Conservation (phyloP, 2,329 filamentous ascomycete genomes). For the Knufia petricola region DNA sequence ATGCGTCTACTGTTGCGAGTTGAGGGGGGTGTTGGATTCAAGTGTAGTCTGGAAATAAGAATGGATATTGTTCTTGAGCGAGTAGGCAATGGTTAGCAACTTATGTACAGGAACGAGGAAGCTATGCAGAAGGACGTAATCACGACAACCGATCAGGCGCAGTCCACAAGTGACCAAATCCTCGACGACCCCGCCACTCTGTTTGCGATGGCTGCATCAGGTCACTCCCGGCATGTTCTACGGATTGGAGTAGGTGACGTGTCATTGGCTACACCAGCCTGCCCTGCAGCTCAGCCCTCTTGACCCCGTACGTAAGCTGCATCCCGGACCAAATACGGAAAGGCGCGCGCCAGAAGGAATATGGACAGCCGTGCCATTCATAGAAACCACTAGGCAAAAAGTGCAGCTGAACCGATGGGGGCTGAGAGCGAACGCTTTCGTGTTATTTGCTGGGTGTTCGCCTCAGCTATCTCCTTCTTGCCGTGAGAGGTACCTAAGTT, state of each 20-base stretch:
- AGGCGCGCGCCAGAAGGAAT: too few species aligned
- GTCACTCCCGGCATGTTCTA: not conserved
- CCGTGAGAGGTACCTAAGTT: too few species aligned
- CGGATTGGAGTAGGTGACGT: not conserved
- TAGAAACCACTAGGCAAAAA: not conserved
- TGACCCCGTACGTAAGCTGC: not conserved
- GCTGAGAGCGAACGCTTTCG: not conserved
- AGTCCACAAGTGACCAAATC: not conserved
- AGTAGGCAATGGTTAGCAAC: not conserved
- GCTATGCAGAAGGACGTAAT: not conserved
- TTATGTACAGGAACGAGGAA: not conserved
- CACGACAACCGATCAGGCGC: not conserved
- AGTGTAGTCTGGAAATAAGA: not conserved
- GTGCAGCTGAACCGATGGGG: not conserved
- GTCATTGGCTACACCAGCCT: not conserved
- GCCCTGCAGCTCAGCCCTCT: not conserved
- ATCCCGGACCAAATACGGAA: not conserved
- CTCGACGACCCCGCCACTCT: not conserved
- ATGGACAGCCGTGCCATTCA: not conserved
- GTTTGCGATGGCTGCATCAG: not conserved
- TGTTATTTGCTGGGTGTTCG: too few species aligned
- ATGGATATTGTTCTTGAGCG: not conserved
- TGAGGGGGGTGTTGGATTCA: not conserved
- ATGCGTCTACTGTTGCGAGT: not conserved
- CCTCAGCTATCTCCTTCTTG: too few species aligned